These are phyloP conservation scores for Monascus purpureus DNA, from an alignment of 495 filamentous ascomycete species.

Conservation along the genomic window DNA sequence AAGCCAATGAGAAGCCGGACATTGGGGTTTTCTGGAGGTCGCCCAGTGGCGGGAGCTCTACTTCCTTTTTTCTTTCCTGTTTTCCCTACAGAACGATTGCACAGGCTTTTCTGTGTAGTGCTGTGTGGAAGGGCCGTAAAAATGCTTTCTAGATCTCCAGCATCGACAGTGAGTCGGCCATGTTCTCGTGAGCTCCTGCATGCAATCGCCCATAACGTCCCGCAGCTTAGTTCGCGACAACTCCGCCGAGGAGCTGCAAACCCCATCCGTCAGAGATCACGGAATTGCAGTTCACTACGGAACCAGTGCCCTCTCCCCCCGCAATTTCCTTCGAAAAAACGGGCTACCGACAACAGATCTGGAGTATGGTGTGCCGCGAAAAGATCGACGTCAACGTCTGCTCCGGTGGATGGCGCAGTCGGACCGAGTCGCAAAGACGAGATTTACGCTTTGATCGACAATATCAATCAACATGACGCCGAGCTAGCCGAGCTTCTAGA, in stretches of 20 bases:
- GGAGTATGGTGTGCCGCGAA: conserved; percentile 4
- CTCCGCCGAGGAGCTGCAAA: conserved; percentile 14
- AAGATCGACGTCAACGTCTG: conserved; percentile 15
- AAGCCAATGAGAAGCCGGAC: conserved; percentile 16
- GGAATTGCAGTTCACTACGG: conserved; percentile 6
- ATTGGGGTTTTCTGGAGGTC: conserved; percentile 2
- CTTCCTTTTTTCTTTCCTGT: conserved; percentile 7
- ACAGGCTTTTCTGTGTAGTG: no score
- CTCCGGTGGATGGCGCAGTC: conserved; percentile 5
- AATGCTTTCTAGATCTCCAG: conserved; percentile 24
- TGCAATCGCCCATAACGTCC: conserved; percentile 5
- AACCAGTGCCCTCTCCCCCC: conserved; percentile 3
- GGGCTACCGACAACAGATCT: background rate
- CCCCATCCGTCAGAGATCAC: conserved; percentile 8
- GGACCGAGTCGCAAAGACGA: conserved; percentile 10
- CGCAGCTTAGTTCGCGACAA: conserved; percentile 13
- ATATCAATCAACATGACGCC: conserved; percentile 22
- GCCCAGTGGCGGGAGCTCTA: conserved; percentile 6
- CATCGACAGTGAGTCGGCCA: conserved; percentile 15
- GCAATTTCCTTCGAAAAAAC: background rate
- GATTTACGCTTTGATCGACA: conserved; percentile 25
- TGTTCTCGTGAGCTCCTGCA: conserved; percentile 16
- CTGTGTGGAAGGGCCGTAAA: conserved; percentile 5
- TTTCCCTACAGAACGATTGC: conserved; percentile 3
- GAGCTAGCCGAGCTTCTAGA: conserved; percentile 21